Percentiles rank a stretch among this genome's conserved stretches.
Evolutionary conservation across 768 basidiomycete species (phyloP).

Genomic region (Suillus placidus): DNA sequence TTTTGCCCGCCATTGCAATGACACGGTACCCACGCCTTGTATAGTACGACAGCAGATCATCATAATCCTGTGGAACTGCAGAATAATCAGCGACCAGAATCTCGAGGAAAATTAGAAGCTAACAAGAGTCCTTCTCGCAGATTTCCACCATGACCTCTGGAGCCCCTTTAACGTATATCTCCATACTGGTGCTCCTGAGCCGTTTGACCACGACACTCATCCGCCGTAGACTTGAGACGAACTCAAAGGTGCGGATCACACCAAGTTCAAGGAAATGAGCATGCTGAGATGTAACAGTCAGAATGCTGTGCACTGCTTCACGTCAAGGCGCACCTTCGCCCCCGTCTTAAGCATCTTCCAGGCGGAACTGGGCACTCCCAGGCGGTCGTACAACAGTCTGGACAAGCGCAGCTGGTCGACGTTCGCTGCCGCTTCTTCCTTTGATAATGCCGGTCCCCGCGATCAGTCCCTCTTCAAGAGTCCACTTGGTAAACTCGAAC

Average conservation of each 20-base stretch:
- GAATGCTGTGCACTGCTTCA: not conserved
- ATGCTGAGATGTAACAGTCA: constrained; percentile 53
- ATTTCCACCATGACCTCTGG: constrained; percentile 98
- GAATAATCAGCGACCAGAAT: constrained; percentile 18
- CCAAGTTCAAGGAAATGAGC: constrained; percentile 97
- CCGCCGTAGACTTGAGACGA: constrained; percentile 87
- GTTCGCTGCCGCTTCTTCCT: constrained; percentile 58
- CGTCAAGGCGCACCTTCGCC: constrained; percentile 57
- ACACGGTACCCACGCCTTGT: constrained; percentile 96
- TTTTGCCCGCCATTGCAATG: constrained; percentile 97
- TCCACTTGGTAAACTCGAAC: constrained; percentile 98
- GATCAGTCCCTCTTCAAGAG: constrained; percentile 85
- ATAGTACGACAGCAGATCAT: constrained; percentile 94
- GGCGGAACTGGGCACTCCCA: constrained; percentile 84
- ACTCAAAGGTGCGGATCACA: constrained; percentile 95
- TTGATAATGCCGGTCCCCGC: constrained; percentile 74
- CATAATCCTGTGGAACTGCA: constrained; percentile 93
- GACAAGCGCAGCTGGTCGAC: constrained; percentile 79
- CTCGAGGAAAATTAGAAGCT: constrained; percentile 28
- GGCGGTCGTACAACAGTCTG: constrained; percentile 97
- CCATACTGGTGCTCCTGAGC: constrained; percentile 93
- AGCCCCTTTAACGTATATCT: constrained; percentile 98
- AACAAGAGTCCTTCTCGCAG: constrained; percentile 90
- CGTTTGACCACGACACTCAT: constrained; percentile 99
- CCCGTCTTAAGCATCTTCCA: constrained; percentile 95